Conservation (phyloP, 345 rosid species). For the Raphanus raphanistrum region DNA sequence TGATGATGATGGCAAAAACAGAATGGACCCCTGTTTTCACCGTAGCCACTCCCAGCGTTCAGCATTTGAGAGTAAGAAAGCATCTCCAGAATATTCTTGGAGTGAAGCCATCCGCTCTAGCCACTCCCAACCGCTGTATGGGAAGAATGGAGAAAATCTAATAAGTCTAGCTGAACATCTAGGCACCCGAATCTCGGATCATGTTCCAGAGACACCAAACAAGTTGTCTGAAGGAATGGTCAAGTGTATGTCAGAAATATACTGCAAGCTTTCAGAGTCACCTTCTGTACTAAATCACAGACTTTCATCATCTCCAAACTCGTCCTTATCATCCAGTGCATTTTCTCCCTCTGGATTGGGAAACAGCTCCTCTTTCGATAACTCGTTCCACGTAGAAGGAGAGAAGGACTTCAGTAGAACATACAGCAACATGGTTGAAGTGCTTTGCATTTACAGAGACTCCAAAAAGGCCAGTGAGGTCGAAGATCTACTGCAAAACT, state of each 20-base stretch:
- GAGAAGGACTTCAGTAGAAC: neutral
- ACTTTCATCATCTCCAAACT: slow-evolving; percentile 21
- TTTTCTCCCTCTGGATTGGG: slow-evolving; percentile 43
- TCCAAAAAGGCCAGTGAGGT: neutral
- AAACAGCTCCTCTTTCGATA: neutral
- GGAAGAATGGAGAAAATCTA: neutral
- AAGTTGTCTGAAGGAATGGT: neutral
- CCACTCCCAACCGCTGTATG: neutral
- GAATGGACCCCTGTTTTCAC: neutral
- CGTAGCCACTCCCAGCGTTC: neutral
- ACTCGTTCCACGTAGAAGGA: neutral
- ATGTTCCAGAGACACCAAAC: slow-evolving; percentile 1
- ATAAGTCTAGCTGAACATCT: neutral
- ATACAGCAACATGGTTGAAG: neutral
- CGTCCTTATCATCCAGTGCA: slow-evolving; percentile 36
- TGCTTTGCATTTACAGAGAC: neutral
- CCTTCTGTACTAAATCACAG: neutral
- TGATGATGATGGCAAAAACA: neutral
- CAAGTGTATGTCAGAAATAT: neutral
- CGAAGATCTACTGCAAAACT: neutral
- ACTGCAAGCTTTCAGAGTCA: neutral
- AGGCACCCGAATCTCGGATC: neutral
- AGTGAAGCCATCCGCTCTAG: neutral
- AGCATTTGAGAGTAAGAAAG: neutral
- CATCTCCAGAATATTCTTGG: neutral